phyloP scores from a whole-genome alignment of 768 basidiomycete species.

The Podaxis sp. region DNA sequence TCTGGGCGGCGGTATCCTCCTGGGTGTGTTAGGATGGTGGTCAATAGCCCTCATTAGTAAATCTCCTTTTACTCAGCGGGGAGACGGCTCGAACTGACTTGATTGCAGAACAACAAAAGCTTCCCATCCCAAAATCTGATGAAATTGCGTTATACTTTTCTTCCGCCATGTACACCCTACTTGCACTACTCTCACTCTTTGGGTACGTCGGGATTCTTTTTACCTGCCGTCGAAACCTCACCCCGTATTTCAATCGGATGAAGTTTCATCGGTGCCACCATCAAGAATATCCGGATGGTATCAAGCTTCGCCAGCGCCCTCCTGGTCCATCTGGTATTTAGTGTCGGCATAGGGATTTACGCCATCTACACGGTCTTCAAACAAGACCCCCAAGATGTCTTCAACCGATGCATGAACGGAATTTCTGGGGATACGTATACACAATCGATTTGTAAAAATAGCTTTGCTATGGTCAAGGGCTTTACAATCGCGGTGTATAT shows the following conservation, averaged over 20 bases:
- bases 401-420: slow-evolving; percentile 39
- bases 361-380: slow-evolving; percentile 50
- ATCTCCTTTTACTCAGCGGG: neutral
- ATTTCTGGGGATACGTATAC: slow-evolving; percentile 21
- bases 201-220: slow-evolving; percentile 34
- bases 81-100: neutral
- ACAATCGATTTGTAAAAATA: slow-evolving; percentile 40
- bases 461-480: slow-evolving; percentile 41
- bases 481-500: slow-evolving; percentile 45
- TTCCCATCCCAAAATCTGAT: slow-evolving; percentile 34
- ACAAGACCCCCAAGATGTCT: slow-evolving; percentile 33
- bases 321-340: slow-evolving; percentile 44
- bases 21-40: slow-evolving; percentile 48
- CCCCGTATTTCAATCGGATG: neutral
- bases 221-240: neutral
- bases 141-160: slow-evolving; percentile 47
- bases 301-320: slow-evolving; percentile 43
- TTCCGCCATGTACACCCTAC: slow-evolving; percentile 44
- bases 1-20: slow-evolving; percentile 41
- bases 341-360: slow-evolving; percentile 47
- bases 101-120: slow-evolving; percentile 26
- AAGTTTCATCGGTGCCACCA: slow-evolving; percentile 45
- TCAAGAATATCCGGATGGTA: slow-evolving; percentile 42
- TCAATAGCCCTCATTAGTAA: slow-evolving; percentile 42
- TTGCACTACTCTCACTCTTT: slow-evolving; percentile 47